Evolutionary conservation across 352 stramenopile species (phyloP), one percentile per base, ranked within the genome.

Genomic region (Ophiocytium majus): DNA sequence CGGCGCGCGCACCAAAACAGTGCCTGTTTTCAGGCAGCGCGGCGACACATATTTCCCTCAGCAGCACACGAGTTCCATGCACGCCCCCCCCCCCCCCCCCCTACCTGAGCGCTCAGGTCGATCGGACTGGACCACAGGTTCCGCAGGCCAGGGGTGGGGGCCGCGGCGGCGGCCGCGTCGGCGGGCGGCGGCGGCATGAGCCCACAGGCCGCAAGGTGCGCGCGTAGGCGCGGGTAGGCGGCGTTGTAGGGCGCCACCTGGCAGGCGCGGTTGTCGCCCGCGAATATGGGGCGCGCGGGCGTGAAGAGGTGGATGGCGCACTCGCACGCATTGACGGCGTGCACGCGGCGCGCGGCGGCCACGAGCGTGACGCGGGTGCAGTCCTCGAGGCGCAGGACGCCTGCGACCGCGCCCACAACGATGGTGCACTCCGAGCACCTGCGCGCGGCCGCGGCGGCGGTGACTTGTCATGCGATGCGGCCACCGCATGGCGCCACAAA

Each of bases 201-300:
- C 32, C 91, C 86, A 0, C 91, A 83, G 0, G 84, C 88, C 0
- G 83, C 82, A 71, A 96, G 80, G 82, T 96, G 92, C 0, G 63
- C 76, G 49, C 76, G 82, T n/a, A 98, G 91, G 10, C 92, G 92
- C 0, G 95, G 91, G 89, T 98, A 98, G 89, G 95, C 97, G 76
- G 94, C 80, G 63, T 98, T 98, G 93, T 98, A 98, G 0, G 96
- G 96, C 19, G 95, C 96, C 75, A 99, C 93, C 82, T 96, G 92
- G 83, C 97, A 96, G 35, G 92, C 94, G 0, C 97, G 92, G 90
- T 98, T 98, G 89, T 99, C 96, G 34, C 96, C 96, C 9, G 94
- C 95, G 76, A 98, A 91, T 84, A 99, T 93, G 63, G 96, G 90
- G 28, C 94, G 94, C 63, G 90, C 93, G 9, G 95, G 91, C 9